Conservation (phyloP, 2,329 filamentous ascomycete species). For the Mariannaea elegans region DNA sequence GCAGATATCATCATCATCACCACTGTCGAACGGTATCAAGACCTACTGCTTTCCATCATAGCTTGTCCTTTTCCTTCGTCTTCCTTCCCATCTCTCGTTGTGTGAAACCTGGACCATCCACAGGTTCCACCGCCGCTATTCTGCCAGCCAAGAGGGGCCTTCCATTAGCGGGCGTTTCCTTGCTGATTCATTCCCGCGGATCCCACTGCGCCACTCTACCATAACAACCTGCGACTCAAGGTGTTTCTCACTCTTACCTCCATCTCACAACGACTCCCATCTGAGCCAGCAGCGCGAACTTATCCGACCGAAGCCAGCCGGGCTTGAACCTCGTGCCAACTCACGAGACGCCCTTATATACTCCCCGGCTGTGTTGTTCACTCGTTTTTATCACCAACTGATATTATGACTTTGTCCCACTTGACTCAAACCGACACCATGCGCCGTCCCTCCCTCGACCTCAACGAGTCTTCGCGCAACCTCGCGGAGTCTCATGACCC, state of each 20-base stretch:
- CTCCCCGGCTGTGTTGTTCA: conserved; percentile 10
- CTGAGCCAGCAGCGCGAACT: conserved; percentile 1
- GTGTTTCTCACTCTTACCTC: conserved; percentile 10
- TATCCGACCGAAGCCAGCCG: conserved; percentile 16
- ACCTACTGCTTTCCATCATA: not conserved
- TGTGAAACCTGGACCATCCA: not conserved
- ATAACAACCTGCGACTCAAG: conserved; percentile 6
- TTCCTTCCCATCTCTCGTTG: not conserved
- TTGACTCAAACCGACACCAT: conserved; percentile 45
- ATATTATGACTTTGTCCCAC: conserved; percentile 1
- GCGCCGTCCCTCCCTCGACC: conserved; percentile 53
- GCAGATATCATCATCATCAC: not conserved
- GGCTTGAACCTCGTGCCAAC: conserved; percentile 15
- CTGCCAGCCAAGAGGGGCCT: conserved; percentile 11
- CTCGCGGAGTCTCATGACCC: conserved; percentile 46
- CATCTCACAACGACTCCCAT: not conserved
- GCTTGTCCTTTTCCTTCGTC: not conserved
- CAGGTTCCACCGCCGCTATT: not conserved
- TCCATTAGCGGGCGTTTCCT: conserved; percentile 17
- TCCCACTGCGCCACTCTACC: conserved; percentile 5
- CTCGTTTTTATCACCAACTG: conserved; percentile 5
- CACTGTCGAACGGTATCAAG: not conserved
- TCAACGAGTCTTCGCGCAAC: conserved; percentile 53
- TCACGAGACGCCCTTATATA: conserved; percentile 15
- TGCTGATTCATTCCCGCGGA: conserved; percentile 20